These are phyloP conservation scores for Thraustochytrium striatum DNA, from an alignment of 352 stramenopile genomes.

Conservation along the genomic window DNA sequence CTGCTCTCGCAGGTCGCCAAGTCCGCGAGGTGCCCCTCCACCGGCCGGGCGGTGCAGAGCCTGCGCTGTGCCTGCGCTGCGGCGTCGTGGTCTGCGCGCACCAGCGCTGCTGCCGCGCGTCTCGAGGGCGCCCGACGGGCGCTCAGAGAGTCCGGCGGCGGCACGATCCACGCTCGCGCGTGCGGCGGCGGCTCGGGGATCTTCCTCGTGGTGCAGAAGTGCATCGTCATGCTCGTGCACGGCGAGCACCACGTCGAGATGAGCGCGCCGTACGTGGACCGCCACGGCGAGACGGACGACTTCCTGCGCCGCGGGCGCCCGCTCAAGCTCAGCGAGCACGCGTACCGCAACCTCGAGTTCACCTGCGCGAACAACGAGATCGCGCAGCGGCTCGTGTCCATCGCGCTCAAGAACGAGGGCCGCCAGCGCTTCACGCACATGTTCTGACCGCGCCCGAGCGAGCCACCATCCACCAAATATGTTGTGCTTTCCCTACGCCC, in stretches of 20 bases:
- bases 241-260: constrained; percentile 49
- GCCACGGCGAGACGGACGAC: constrained; percentile 54
- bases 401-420: background rate
- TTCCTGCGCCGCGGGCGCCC: constrained; percentile 36
- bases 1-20: constrained; percentile 53
- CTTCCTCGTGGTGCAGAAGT: constrained; percentile 57
- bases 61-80: constrained; percentile 59
- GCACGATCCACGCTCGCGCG: constrained; percentile 54
- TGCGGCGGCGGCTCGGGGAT: constrained; percentile 54
- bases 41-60: constrained; percentile 41
- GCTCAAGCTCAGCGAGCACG: constrained; percentile 32
- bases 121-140: background rate
- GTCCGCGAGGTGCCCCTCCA: constrained; percentile 34
- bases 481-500: too few relatives aligned
- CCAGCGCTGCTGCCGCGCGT: background rate
- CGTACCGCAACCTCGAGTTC: constrained; percentile 44
- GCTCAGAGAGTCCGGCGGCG: constrained; percentile 4
- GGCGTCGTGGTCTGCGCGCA: constrained; percentile 49
- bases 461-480: too few relatives aligned
- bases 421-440: background rate
- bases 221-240: constrained; percentile 54
- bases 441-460: too few relatives aligned
- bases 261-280: constrained; percentile 58
- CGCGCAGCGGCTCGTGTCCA: constrained; percentile 19
- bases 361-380: constrained; percentile 48